Evolutionary conservation across 2,329 filamentous ascomycete species (phyloP), one percentile per base, ranked within the genome.

Genomic region (Hymenoscyphus albidus): DNA sequence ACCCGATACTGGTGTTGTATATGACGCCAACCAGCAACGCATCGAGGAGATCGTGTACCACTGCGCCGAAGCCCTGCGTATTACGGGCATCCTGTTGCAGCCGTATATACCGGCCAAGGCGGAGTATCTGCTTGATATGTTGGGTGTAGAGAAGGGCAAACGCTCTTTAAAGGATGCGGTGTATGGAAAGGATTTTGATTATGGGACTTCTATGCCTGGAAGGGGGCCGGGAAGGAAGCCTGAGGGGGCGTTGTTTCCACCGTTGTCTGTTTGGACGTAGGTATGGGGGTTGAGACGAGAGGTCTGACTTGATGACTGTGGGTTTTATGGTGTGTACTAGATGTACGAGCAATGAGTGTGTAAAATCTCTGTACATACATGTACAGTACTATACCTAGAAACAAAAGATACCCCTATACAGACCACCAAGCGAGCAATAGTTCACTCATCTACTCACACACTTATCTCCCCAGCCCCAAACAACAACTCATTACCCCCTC

Each of bases 91-190:
- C 70, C 80, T 98, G 58, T 80, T 99, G 56, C 93, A 97, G 76
- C 93, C 95, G 1, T 91, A 93, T 73, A 96, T 99, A 84, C 95
- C 95, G 0, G 81, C 80, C 51, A 96, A 96, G 76, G 85, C 92
- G 58, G 77, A 78, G 12, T 79, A 85, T 69, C 77, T 97, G 39
- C 83, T 99, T 0, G 89, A 97, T 74, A 84, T 89, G 72, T 80
- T 99, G 9, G 89, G 90, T 1, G 93, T 99, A 4, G 78, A 80
- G 2, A 75, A 80, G 9, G 81, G 84, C 10, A 84, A 83, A 61
- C 83, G 94, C 64, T 83, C 80, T 0, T 84, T 92, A 65, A 79
- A 83, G 18, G 83, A 86, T 74, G 89, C 92, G 5, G 74, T 70
- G 32, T 78, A 88, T 35, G 87, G 87, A 1, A 81, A 78, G 9